Base-by-base conservation (phyloP, 306 rosid species). In the Elaeagnus macrophylla region DNA sequence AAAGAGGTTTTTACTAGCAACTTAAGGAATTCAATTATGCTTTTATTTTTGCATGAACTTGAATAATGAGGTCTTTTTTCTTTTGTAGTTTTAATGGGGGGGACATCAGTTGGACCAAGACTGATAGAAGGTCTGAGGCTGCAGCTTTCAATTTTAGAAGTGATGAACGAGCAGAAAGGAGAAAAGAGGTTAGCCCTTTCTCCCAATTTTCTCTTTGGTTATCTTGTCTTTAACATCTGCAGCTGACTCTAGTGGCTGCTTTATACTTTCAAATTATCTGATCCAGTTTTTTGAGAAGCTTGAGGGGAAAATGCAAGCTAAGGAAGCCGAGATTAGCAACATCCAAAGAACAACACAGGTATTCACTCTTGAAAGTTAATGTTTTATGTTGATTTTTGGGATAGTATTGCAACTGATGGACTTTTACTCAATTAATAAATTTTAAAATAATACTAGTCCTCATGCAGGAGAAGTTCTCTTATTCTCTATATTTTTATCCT, bases 261-360 rank as follows among this genome's bases (percentile, higher is more conserved):
- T 48, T 54, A 36, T 47, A 62, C 43, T 56, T 15, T 7, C 71
- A 61, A 59, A 66, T 48, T 57, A 49, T 43, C 45, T 50, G 37
- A 57, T 38, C 54, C 69, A 86, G 85, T 82, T 80, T 77, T 75
- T 57, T 53, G 18, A 20, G 67, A 86, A 78, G 57, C 65, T 76
- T 72, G 85, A 75, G 73, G 80, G 73, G 52, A 77, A 80, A 62
- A 18, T 82, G 80, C 83, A 75, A 11, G 74, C 80, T 20, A 82
- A 68, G 66, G 83, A 82, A 69, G 83, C 37, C 50, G 80, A 77
- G 72, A 75, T 72, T 65, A 79, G 59, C 69, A 74, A 77, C 48
- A 78, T 75, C 64, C 81, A 75, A 70, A 76, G 82, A 71, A 77
- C 49, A 52, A 74, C 77, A 43, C 81, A 72, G 89, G 94, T 81